Base-by-base conservation (phyloP, 768 basidiomycete species). In the Lactarius tabidus region DNA sequence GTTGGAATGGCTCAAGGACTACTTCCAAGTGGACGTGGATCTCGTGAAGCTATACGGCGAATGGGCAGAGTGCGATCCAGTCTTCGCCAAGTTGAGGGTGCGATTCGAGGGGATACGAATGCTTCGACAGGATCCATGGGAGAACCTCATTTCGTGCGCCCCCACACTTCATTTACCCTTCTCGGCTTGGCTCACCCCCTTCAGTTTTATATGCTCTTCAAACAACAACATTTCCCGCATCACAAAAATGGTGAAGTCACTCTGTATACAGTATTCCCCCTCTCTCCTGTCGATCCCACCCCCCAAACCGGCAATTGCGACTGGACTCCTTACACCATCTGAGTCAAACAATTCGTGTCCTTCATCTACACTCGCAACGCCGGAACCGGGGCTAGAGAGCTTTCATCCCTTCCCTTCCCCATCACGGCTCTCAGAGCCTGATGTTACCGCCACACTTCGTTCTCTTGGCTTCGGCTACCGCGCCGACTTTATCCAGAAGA, bases 201-300 rank as follows among this genome's bases (percentile, higher is more conserved):
- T 6, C 60, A 96, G 95, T 10, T 99, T 98, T 78, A 97, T 99
- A 69, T 98, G 96, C 73, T 97, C 95, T 2, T 92, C 93, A 2
- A 98, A 98, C 72, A 98, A 98, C 75, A 95, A 98, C 71, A 98
- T 99, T 58, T 77, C 85, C 6, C 90, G 97, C 7, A 99, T 99
- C 71, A 90, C 93, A 18, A 91, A 90, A 63, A 95, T 98, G 90
- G 87, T 98, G 33, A 89, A 92, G 66, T 82, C 84, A 23, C 83
- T 98, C 17, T 93, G 91, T 74, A 81, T 76, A 20, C 80, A 89
- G 26, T 97, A 87, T 72, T 94, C 94, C 1, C 80, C 85, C 15
- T 77, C 85, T 28, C 78, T 95, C 18, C 73, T 95, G 33, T 80
- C 84, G 2, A 72, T 84, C 6, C 74, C 77, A 3, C 70, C 74